Evolutionary conservation across 2,329 filamentous ascomycete species (phyloP), one percentile per base, ranked within the genome.

Genomic region (Aspergillus piperis): DNA sequence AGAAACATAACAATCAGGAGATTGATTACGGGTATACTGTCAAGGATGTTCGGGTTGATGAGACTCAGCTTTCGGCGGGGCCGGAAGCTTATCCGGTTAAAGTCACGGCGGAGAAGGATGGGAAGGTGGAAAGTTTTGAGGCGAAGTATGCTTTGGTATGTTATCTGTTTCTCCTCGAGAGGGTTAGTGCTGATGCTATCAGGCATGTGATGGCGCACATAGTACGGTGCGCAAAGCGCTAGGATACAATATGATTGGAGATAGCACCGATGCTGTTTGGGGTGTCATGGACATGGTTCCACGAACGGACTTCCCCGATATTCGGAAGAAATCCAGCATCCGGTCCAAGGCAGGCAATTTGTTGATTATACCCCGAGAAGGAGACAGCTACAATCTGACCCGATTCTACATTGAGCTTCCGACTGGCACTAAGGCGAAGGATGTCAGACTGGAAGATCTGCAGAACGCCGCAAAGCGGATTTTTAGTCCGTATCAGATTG

Each of bases 381-480:
- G 82, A 3, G 81, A 82, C 1, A 81, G 81, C 54, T 72, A 82
- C 2, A 82, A 82, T 53, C 73, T 89, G 63, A 83, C 83, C 1
- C 82, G 87, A 13, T 85, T 88, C 70, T 89, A 88, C 70, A 86
- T 88, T 58, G 82, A 89, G 69, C 71, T 89, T 1, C 80, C 82
- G 0, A 67, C 68, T 0, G 79, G 81, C 5, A 83, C 80, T 0
- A 79, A 79, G 2, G 78, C 82, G 1, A 82, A 79, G 59, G 77
- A 81, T 19, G 82, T 88, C 38, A 83, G 73, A 2, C 73, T 87
- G 0, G 78, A 79, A 23, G 78, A 84, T 42, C 73, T 89, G 1
- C 85, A 88, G 58, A 65, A 75, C 3, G 78, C 81, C 0, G 85
- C 85, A 0, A 74, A 77, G 38, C 74, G 73, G 0, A 84, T 88